phyloP scores from a whole-genome alignment of 2,329 filamentous ascomycete species.

The Graphilbum ipis-grandicollis region DNA sequence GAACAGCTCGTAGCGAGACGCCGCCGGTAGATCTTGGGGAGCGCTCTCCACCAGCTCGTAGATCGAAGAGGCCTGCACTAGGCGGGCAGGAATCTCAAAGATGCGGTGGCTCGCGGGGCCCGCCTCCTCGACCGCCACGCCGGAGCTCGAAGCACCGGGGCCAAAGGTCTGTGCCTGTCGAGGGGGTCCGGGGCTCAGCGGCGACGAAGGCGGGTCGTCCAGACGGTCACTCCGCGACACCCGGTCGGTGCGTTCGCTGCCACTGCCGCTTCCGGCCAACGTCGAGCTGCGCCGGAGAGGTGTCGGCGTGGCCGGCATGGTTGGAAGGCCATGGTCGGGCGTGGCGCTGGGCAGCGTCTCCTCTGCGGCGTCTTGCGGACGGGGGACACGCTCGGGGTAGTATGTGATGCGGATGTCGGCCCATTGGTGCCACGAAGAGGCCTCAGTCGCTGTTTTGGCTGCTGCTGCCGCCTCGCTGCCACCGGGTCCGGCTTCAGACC shows the following conservation, averaged over 20 bases:
- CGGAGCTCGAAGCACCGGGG: background rate
- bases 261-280: conserved; percentile 10
- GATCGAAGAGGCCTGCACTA: conserved; percentile 32
- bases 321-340: conserved; percentile 16
- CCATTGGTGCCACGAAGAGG: conserved; percentile 55
- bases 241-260: conserved; percentile 15
- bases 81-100: conserved; percentile 46
- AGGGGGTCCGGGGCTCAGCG: conserved; percentile 16
- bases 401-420: conserved; percentile 67
- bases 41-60: conserved; percentile 38
- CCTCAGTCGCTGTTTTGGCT: background rate
- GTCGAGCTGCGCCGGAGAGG: conserved; percentile 55
- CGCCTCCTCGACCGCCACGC: conserved; percentile 13
- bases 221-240: conserved; percentile 23
- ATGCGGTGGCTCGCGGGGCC: conserved; percentile 31
- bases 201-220: conserved; percentile 27
- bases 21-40: conserved; percentile 49
- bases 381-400: conserved; percentile 33
- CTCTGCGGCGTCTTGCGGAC: conserved; percentile 10
- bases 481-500: conserved; percentile 20
- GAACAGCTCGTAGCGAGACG: conserved; percentile 68
- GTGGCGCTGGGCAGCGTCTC: background rate
- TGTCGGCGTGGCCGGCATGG: conserved; percentile 53
- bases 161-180: background rate
- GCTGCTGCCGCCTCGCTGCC: background rate